Evolutionary conservation across 208 protist species (phyloP).

Genomic region (Phytomonas francai): DNA sequence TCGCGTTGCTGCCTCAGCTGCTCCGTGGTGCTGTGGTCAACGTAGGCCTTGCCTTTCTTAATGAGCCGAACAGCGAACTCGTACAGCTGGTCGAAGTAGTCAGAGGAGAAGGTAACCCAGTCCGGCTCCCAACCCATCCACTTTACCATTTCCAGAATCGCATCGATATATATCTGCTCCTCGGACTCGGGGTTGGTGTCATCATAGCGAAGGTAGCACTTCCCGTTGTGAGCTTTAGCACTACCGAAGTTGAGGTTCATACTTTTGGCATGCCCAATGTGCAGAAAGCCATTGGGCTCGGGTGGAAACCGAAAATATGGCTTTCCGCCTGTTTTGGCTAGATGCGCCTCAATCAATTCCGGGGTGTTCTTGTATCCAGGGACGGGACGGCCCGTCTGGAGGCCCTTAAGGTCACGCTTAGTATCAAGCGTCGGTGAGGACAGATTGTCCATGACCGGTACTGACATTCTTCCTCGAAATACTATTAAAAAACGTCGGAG

Average conservation of each 20-base stretch:
- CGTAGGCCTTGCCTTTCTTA: slow-evolving; percentile 95
- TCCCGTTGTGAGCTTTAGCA: slow-evolving; percentile 88
- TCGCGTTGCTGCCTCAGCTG: slow-evolving; percentile 92
- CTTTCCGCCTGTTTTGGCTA: slow-evolving; percentile 43
- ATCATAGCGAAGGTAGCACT: slow-evolving; percentile 97
- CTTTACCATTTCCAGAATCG: slow-evolving; percentile 89
- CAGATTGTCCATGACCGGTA: too few species aligned
- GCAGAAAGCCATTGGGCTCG: slow-evolving; percentile 97
- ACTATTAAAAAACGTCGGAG: slow-evolving; percentile 21
- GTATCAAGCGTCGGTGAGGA: slow-evolving; percentile 24
- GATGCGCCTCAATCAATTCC: slow-evolving; percentile 60
- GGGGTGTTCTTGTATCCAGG: slow-evolving; percentile 66
- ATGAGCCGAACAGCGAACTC: slow-evolving; percentile 97
- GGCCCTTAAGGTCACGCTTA: slow-evolving; percentile 64
- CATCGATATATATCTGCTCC: slow-evolving; percentile 96
- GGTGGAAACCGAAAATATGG: slow-evolving; percentile 94
- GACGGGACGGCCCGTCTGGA: slow-evolving; percentile 80
- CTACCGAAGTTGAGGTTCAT: slow-evolving; percentile 99
- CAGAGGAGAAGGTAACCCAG: slow-evolving; percentile 96
- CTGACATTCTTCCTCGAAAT: too few species aligned
- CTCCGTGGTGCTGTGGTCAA: slow-evolving; percentile 94
- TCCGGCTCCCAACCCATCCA: slow-evolving; percentile 92
- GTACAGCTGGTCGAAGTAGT: slow-evolving; percentile 98
- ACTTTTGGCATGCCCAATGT: slow-evolving; percentile 99
- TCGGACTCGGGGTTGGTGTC: slow-evolving; percentile 99